These are phyloP conservation scores for Saccharomycopsis fibuligera DNA, from an alignment of 805 yeast genomes.

Conservation along the genomic window DNA sequence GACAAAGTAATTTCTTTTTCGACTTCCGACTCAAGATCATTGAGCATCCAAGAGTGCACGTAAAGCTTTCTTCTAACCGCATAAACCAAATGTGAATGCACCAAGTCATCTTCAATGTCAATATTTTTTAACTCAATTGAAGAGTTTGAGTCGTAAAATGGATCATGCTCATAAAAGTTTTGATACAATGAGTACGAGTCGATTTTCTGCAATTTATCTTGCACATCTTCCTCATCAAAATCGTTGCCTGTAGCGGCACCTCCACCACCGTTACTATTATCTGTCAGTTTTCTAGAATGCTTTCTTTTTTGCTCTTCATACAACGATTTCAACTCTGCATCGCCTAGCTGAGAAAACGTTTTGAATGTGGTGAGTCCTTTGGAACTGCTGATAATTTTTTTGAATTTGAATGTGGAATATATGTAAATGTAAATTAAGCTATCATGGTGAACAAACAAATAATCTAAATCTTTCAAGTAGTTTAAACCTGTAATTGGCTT, in stretches of 20 bases:
- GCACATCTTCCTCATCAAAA: conserved; percentile 7
- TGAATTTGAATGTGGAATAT: conserved; percentile 9
- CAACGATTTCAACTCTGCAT: conserved; percentile 4
- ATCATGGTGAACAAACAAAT: conserved; percentile 9
- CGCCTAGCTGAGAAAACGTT: conserved; percentile 10
- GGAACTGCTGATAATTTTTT: neutral
- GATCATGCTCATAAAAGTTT: conserved; percentile 18
- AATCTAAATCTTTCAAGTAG: conserved; percentile 11
- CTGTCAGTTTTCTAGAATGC: neutral
- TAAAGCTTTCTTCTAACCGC: conserved; percentile 12
- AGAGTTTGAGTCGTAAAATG: conserved; percentile 5
- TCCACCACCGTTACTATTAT: neutral
- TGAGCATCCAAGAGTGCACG: conserved; percentile 8
- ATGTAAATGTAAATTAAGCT: conserved; percentile 3
- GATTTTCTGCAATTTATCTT: conserved; percentile 11
- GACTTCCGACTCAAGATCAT: neutral
- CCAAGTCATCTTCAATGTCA: conserved; percentile 6
- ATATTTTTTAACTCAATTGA: neutral
- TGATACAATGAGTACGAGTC: conserved; percentile 18
- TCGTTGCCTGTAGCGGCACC: neutral
- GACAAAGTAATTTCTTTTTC: conserved; percentile 5
- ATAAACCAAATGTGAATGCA: conserved; percentile 14
- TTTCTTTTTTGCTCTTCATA: conserved; percentile 6
- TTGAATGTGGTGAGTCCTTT: conserved; percentile 2
- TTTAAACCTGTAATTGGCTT: neutral